Evolutionary conservation across 2,329 filamentous ascomycete species (phyloP), one percentile per base, ranked within the genome.

Genomic region (Cytospora schulzeri): DNA sequence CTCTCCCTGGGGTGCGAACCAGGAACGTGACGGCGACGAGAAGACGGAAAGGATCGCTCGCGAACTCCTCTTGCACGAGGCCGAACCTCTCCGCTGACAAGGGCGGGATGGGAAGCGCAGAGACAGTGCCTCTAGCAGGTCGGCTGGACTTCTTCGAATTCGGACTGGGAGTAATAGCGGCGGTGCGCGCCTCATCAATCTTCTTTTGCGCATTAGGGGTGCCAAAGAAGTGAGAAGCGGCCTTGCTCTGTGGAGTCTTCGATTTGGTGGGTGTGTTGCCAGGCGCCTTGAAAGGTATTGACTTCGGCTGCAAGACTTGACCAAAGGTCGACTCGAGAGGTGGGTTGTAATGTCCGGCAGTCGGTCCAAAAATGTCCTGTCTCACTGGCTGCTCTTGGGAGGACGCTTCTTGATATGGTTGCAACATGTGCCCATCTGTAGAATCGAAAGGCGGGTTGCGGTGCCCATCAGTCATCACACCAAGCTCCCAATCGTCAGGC

Each of bases 1-100:
- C 82, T 55, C 81, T 84, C 14, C 91, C 93, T 3, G 86, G 82
- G 0, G 93, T 97, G 65, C 90, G 88, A 74, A 94, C 94, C 33
- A 97, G 86, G 70, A 97, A 93, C 0, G 91, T 92, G 6, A 93
- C 88, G 15, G 91, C 92, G 33, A 97, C 81, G 1, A 97, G 83
- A 1, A 97, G 84, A 68, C 88, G 88, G 75, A 96, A 97, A 0
- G 93, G 90, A 63, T 92, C 84, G 57, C 85, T 76, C 2, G 88
- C 87, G 19, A 96, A 84, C 68, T 88, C 84, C 73, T 97, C 93
- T 74, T 97, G 93, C 45, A 97, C 87, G 2, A 97, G 83, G 0
- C 93, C 93, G 72, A 96, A 97, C 7, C 72, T 75, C 0, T 81
- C 73, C 0, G 85, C 80, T 9, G 83, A 81, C 38, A 93, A 84